Base-by-base conservation (phyloP, 257 asterid genomes). In the Solanum medicagineum region DNA sequence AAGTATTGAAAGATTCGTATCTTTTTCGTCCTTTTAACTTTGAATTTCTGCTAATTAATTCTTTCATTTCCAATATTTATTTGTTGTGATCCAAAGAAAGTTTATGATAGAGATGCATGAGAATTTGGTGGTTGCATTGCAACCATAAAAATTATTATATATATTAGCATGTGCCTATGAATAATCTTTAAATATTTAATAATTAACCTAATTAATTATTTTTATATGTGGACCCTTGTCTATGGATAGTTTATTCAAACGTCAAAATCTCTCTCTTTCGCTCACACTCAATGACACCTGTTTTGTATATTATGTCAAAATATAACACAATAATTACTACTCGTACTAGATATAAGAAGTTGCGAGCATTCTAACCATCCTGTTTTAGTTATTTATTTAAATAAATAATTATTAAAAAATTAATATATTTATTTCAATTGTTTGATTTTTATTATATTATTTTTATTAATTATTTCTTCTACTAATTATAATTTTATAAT, bases 291-390 rank as follows among this genome's bases (percentile, higher is more conserved):
- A 44, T 20, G 57, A 73, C 81, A 45, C 56, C 57, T 45, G 12
- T 73, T 73, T 73, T 22, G 12, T 73, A n/a, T 73, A 5, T 11
- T 36, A 20, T 73, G 81, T 73, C 81, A 73, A 45, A 73, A n/a
- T 44, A 36, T 45, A 12, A 44, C 2, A 73, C 24, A 44, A 59
- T 59, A 20, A 59, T 36, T 36, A 36, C 6, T 36, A 36, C 6
- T 36, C 42, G 42, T 36, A 36, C 42, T 36, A 36, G 42, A 36
- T 36, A 36, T 36, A 36, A 36, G 42, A 29, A 3, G 6, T 36
- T 36, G 1, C 1, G 42, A 36, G 42, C 5, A 36, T 0, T 36
- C 42, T 4, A 0, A 36, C 1, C 1, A 0, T 36, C 40, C 1
- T 36, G 1, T 6, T 36, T 36, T 36, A 36, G 1, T 6, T 36